Percentiles rank a stretch among this genome's conserved stretches.
Conservation (phyloP, 2,329 filamentous ascomycete species). For the Emmonsia crescens region DNA sequence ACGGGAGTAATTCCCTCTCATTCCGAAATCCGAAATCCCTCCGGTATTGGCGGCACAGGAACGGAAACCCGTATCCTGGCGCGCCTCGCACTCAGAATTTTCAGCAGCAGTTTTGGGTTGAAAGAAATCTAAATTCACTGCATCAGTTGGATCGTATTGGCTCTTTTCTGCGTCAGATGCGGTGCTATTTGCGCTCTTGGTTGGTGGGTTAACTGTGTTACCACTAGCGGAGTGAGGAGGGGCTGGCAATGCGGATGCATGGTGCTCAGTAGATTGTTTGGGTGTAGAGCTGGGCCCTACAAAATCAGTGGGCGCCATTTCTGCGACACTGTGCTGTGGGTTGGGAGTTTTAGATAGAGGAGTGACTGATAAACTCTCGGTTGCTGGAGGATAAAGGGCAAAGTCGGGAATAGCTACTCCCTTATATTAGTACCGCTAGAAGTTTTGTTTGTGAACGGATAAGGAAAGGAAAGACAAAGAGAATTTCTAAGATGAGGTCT, state of each 20-base stretch:
- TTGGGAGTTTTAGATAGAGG: not conserved
- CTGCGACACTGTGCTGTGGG: not conserved
- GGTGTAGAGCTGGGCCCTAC: not conserved
- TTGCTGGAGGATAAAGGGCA: not conserved
- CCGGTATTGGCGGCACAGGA: not conserved
- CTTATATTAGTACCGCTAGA: not conserved
- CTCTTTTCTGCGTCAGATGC: not conserved
- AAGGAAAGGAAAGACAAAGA: not conserved
- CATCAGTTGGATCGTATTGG: not conserved
- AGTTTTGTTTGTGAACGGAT: not conserved
- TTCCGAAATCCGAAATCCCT: not conserved
- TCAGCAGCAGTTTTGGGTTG: not conserved
- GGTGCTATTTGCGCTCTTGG: not conserved
- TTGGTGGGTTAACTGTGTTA: not conserved
- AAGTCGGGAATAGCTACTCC: not conserved
- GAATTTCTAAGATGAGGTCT: not conserved
- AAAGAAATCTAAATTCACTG: conserved; percentile 1
- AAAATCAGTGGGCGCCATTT: not conserved
- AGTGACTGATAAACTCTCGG: not conserved
- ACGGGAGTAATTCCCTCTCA: not conserved
- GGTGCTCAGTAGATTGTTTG: not conserved
- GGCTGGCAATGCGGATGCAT: not conserved
- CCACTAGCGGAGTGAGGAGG: not conserved
- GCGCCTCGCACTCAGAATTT: not conserved
- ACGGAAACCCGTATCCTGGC: not conserved